Base-by-base conservation (phyloP, 2,329 filamentous ascomycete genomes). In the Samsoniella hepiali region DNA sequence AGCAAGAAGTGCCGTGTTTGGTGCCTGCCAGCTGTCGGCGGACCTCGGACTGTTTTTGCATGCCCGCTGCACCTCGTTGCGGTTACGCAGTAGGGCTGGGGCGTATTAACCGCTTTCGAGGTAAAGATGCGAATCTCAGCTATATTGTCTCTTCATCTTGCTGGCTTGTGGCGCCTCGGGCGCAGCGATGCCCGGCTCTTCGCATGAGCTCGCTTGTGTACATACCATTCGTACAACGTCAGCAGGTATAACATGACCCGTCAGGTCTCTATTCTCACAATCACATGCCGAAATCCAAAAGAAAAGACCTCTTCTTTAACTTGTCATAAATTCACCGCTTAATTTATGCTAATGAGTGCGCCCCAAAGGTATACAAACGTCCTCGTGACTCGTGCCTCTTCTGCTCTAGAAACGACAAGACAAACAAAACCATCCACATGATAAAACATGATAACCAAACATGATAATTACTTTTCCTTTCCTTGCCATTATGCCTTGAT, bases 401-500 rank as follows among this genome's bases (percentile, higher is more conserved):
- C 50, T 54, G 40, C 42, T 62, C 40, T 53, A 44, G 9, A 45
- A 53, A 49, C 40, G 15, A 56, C 50, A 45, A 38, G 32, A 36
- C 22, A 55, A 57, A 57, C 38, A 49, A 60, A 22, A 58, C 9
- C 31, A 36, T 45, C 55, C 50, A 42, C 53, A 53, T 31, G n/a
- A 10, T 32, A 34, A 53, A 56, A 27, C 22, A 22, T 22, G 22
- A 1, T 34, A 40, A 59, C 36, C 49, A 42, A 49, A 60, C 36
- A 44, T 53, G 47, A 44, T 45, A 55, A 47, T 27, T 27, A 54
- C 38, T 47, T 45, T 53, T 58, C 36, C 34, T 29, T 49, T 59
- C 42, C 62, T 65, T 22, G 22, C 22, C 22, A 22, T 22, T 51
- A 67, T 56, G 36, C 64, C 62, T 54, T 66, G 32, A 62, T 49